A percentile compares a stretch with the other conserved stretches of the same genome.
Evolutionary conservation across 345 rosid species (phyloP).

Genomic region (Clarkia xantiana): DNA sequence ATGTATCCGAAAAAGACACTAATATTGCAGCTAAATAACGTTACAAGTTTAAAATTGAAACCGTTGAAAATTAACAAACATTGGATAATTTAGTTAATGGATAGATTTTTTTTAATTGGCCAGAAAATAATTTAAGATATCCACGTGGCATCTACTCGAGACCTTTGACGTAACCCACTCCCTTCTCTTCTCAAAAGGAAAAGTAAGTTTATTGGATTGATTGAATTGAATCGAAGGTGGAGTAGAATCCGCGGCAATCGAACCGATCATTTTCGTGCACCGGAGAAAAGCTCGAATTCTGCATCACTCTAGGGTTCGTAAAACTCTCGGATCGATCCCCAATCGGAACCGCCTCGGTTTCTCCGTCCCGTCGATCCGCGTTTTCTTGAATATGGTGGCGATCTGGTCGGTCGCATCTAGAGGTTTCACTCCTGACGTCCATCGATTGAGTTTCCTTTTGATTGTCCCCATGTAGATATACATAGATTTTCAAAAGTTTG

Average conservation of each 20-base stretch:
- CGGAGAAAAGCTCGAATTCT: neutral
- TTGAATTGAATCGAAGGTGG: neutral
- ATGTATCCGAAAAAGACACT: too few relatives aligned
- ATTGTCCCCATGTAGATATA: neutral
- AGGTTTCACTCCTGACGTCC: neutral
- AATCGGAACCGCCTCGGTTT: neutral
- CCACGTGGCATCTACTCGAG: too few relatives aligned
- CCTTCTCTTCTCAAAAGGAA: constrained; percentile 1
- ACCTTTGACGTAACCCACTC: too few relatives aligned
- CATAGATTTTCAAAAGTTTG: neutral
- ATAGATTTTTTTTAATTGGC: too few relatives aligned
- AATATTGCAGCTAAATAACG: too few relatives aligned
- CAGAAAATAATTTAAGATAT: too few relatives aligned
- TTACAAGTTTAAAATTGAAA: too few relatives aligned
- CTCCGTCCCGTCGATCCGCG: neutral
- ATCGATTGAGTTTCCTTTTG: neutral
- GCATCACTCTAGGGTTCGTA: neutral
- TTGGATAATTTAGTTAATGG: too few relatives aligned
- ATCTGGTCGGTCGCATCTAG: neutral
- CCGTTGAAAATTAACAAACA: too few relatives aligned
- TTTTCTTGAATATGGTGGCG: neutral
- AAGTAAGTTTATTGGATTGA: neutral
- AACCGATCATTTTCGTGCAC: neutral
- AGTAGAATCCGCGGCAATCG: constrained; percentile 4
- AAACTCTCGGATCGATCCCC: neutral